Evolutionary conservation across 2,329 filamentous ascomycete species (phyloP).

Genomic region (Hymenoscyphus linearis): DNA sequence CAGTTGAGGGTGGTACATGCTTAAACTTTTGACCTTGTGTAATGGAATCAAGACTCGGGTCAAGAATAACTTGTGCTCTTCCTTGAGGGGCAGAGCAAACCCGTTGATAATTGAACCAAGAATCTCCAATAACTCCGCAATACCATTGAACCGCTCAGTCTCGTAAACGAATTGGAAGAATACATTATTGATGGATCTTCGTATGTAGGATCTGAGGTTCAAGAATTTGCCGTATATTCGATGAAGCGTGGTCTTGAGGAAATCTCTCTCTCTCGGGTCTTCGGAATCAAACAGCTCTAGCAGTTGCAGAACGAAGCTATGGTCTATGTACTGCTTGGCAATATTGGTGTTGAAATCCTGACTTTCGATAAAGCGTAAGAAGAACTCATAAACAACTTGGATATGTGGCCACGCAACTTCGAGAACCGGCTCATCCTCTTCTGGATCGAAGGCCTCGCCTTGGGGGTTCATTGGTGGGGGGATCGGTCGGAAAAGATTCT

Average conservation of each 20-base stretch:
- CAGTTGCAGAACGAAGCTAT: conserved; percentile 92
- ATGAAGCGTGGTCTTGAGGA: conserved; percentile 95
- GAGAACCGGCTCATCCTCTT: conserved; percentile 95
- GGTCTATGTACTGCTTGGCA: conserved; percentile 97
- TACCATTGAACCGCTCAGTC: conserved; percentile 73
- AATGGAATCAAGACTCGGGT: conserved; percentile 88
- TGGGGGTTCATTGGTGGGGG: conserved; percentile 96
- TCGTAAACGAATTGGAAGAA: conserved; percentile 99
- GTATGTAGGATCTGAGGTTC: conserved; percentile 93
- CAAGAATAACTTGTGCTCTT: conserved; percentile 97
- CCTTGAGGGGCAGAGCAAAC: conserved; percentile 92
- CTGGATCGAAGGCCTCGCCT: conserved; percentile 95
- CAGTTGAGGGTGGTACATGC: conserved; percentile 99
- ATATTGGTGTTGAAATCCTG: conserved; percentile 99
- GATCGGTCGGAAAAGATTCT: conserved; percentile 96
- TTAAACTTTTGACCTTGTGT: conserved; percentile 97
- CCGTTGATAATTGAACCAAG: conserved; percentile 95
- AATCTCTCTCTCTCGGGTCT: conserved; percentile 92
- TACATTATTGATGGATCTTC: conserved; percentile 98
- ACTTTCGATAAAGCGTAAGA: conserved; percentile 96
- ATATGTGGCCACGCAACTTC: conserved; percentile 99
- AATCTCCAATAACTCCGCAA: conserved; percentile 26
- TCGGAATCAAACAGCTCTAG: conserved; percentile 98
- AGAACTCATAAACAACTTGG: conserved; percentile 99
- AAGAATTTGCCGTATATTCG: conserved; percentile 99